Base-by-base conservation (phyloP, 2,329 filamentous ascomycete genomes). In the Clonostachys rosea region DNA sequence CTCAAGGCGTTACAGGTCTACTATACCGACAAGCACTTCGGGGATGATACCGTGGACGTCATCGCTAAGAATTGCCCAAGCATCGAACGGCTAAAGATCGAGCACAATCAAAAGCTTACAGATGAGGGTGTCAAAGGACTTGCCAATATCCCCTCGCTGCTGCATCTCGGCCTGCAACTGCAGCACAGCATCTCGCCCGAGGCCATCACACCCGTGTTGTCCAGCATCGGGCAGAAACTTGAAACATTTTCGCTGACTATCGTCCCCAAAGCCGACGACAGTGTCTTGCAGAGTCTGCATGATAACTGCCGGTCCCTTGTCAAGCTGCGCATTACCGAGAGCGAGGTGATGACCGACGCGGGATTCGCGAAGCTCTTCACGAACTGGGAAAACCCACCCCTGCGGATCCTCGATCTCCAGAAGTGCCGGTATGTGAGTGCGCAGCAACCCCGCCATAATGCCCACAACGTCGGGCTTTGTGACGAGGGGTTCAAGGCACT, bases 291-390 rank as follows among this genome's bases (percentile, higher is more conserved):
- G 42, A 74, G 79, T 1, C 85, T 96, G 48, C 87, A 90, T 61
- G 67, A 78, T 6, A 74, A 83, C 37, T 96, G 91, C 65, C 74
- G 67, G 7, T 68, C 72, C 2, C 75, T 97, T 14, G 66, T 63
- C 46, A 96, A 96, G 61, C 76, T 97, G 16, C 87, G 91, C 44
- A 81, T 97, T 56, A 87, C 84, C 1, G 84, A 89, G 53, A 95
- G 89, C 63, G 79, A 86, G 56, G 66, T 73, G 11, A 86, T 87
- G 67, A 91, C 87, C 0, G 91, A 97, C 61, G 74, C 74, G 5
- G 89, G 79, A 3, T 92, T 91, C 53, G 77, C 73, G 3, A 67
- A 74, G 2, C 78, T 97, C 10, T 96, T 96, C 66, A 81, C 70
- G 1, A 68, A 74, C 50, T 96, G 91, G 91, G 58, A 68, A 8